phyloP scores from a whole-genome alignment of 257 asterid species.

The Capsicum rhomboideum region DNA sequence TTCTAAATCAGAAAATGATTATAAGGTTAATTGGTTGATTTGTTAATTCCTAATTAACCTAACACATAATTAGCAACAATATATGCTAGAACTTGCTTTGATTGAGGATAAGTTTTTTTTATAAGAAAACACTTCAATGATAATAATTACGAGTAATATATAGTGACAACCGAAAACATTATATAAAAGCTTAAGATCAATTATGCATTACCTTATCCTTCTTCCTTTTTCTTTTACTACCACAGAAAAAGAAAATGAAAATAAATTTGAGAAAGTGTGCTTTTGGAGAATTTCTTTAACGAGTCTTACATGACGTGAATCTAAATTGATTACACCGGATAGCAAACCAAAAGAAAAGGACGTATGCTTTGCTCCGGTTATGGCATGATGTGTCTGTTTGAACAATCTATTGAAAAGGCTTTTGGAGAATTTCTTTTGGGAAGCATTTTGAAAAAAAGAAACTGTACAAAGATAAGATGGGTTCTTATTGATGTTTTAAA shows the following conservation, averaged over 20 bases:
- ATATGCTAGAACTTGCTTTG: neutral
- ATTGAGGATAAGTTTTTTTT: neutral
- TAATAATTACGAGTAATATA: too few species aligned
- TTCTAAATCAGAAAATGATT: too few species aligned
- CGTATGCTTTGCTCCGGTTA: neutral
- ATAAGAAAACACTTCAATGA: too few species aligned
- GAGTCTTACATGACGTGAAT: too few species aligned
- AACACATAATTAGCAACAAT: neutral
- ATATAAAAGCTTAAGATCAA: too few species aligned
- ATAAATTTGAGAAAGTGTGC: too few species aligned
- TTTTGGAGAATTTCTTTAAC: too few species aligned
- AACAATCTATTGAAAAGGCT: neutral
- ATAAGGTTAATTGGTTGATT: neutral
- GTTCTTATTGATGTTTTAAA: neutral
- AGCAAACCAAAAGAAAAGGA: neutral
- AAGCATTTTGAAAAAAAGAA: neutral
- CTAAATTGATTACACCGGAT: too few species aligned
- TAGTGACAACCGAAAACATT: too few species aligned
- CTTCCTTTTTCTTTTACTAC: too few species aligned
- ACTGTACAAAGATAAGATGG: neutral
- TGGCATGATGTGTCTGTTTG: neutral
- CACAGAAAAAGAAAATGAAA: too few species aligned
- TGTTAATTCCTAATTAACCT: neutral
- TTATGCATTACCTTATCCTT: too few species aligned
- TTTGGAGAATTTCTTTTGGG: neutral